Base-by-base conservation (phyloP, 768 basidiomycete genomes). In the Serendipita indica region DNA sequence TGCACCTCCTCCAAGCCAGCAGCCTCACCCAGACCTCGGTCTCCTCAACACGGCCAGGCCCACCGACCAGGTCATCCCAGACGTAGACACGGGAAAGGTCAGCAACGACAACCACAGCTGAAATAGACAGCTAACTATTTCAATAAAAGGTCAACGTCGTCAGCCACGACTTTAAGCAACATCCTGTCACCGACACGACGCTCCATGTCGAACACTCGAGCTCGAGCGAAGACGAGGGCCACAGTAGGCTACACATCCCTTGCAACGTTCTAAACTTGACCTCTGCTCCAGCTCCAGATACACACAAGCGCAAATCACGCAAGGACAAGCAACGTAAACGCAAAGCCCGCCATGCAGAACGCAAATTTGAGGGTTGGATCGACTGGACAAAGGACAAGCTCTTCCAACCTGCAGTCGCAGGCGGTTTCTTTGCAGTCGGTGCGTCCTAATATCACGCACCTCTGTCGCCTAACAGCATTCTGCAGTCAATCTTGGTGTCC, bases 401-500 rank as follows among this genome's bases (percentile, higher is more conserved):
- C 27, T 70, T 87, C 60, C 75, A 79, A 30, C 85, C 86, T 12
- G 79, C 80, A 25, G 79, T 84, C 57, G 81, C 82, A 7, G 83
- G 87, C 27, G 86, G 87, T 39, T 70, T 87, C 32, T 64, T 88
- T 61, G 86, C 85, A 37, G 67, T 88, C 43, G 75, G 86, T 85
- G 62, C 16, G 77, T 72, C 6, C 32, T 28, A 14, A 22, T 39
- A 16, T 30, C 33, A 28, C 58, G n/a, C 16, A 13, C 12, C 12
- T 12, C 60, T 16, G 25, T 14, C 39, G 10, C 5, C 12, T 34
- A 22, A 54, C 30, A 34, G 35, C 54, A 45, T 58, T 59, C 14
- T 13, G 0, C 60, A 86, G 86, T 84, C 52, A 89, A 89, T 68
- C 70, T 88, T 63, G 86, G 86, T 18, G 68, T 88, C 18, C 65